These are phyloP conservation scores for Gleditsia sinensis DNA, from an alignment of 306 rosid species.

Conservation along the genomic window DNA sequence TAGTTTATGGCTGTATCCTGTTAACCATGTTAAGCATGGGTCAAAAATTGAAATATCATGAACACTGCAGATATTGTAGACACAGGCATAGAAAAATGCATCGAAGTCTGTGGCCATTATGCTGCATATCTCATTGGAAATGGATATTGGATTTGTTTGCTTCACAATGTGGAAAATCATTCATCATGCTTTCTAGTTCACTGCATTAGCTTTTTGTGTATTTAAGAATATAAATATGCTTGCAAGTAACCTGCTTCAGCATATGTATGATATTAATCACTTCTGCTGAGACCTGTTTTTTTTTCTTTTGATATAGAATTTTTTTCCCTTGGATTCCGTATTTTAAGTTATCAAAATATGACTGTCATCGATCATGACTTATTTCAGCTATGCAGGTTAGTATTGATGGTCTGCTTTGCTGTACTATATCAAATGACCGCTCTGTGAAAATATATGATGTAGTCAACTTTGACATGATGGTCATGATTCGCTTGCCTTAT, in stretches of 20 bases:
- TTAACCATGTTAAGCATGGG: not conserved
- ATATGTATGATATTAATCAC: not conserved
- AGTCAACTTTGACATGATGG: slow-evolving; percentile 98
- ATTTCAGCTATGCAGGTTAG: slow-evolving; percentile 92
- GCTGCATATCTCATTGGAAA: not conserved
- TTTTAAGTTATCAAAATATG: slow-evolving; percentile 27
- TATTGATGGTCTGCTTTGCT: slow-evolving; percentile 91
- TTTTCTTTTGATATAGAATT: too few relatives aligned
- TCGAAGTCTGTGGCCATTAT: not conserved
- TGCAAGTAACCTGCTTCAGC: too few relatives aligned
- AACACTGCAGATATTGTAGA: not conserved
- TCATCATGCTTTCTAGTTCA: not conserved
- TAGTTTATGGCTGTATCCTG: not conserved
- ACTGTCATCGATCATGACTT: slow-evolving; percentile 64
- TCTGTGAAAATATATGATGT: slow-evolving; percentile 95
- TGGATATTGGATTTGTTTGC: not conserved
- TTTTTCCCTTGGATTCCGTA: slow-evolving; percentile 4
- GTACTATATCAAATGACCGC: slow-evolving; percentile 85
- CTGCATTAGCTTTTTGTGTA: not conserved
- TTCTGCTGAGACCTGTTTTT: not conserved
- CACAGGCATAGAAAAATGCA: not conserved
- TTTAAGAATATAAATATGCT: too few relatives aligned
- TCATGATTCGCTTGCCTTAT: slow-evolving; percentile 82
- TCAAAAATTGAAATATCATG: not conserved
- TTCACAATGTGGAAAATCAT: not conserved